Percentiles rank a stretch among this genome's conserved stretches.
Conservation (phyloP, 1,284 basidiomycete species). For the Sparassis latifolia region DNA sequence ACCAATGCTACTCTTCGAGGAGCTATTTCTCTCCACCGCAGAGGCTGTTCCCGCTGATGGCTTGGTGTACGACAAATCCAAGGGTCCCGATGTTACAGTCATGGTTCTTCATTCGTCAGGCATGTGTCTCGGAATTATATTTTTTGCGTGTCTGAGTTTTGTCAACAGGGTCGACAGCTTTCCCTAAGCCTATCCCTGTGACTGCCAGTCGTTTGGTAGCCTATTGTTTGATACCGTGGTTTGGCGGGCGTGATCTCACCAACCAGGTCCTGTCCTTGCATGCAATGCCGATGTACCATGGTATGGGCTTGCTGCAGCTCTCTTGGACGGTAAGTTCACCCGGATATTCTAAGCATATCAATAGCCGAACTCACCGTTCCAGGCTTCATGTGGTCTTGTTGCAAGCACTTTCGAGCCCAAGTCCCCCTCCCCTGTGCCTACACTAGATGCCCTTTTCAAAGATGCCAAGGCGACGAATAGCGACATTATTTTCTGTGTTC, state of each 20-base stretch:
- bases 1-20: slow-evolving; percentile 18
- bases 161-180: slow-evolving; percentile 19
- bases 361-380: not conserved
- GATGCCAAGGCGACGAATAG: slow-evolving; percentile 8
- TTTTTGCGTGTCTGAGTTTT: not conserved
- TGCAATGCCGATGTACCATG: slow-evolving; percentile 17
- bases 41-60: slow-evolving; percentile 2
- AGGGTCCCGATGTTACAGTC: slow-evolving; percentile 9
- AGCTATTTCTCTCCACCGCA: slow-evolving; percentile 6
- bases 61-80: not conserved
- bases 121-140: slow-evolving; percentile 4
- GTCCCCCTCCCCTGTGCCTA: slow-evolving; percentile 14
- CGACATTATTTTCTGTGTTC: slow-evolving; percentile 16
- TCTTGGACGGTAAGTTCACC: slow-evolving; percentile 6
- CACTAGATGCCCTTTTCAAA: slow-evolving; percentile 13
- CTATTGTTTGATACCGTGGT: not conserved
- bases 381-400: slow-evolving; percentile 13
- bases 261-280: slow-evolving; percentile 13
- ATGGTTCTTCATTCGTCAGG: slow-evolving; percentile 26
- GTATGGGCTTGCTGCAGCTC: slow-evolving; percentile 12
- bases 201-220: slow-evolving; percentile 8
- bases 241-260: slow-evolving; percentile 15
- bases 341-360: not conserved
- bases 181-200: slow-evolving; percentile 19
- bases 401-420: slow-evolving; percentile 14